These are phyloP conservation scores for Candida palmyrensis DNA, from an alignment of 805 yeast genomes.

Conservation along the genomic window DNA sequence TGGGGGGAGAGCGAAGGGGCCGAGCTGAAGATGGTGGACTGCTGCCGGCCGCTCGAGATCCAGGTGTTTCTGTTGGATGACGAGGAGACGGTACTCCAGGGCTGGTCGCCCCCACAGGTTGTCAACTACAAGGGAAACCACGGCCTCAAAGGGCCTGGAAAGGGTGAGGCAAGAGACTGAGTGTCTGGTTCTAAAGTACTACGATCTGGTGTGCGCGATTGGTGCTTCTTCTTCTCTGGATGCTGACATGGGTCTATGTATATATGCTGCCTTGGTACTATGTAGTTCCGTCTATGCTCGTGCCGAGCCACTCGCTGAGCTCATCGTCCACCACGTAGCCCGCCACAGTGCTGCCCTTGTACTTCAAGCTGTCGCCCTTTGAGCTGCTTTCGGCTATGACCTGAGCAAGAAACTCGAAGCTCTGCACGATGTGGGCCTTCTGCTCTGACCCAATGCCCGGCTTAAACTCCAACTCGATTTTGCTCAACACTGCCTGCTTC, in stretches of 20 bases:
- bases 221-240: neutral
- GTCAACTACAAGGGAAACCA: constrained; percentile 54
- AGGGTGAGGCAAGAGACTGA: too few relatives aligned
- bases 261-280: too few relatives aligned
- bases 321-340: constrained; percentile 41
- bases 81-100: constrained; percentile 32
- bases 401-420: constrained; percentile 30
- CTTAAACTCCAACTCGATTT: constrained; percentile 12
- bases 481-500: constrained; percentile 29
- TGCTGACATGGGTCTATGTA: neutral
- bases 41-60: constrained; percentile 59
- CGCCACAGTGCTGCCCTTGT: constrained; percentile 39
- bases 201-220: too few relatives aligned
- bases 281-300: constrained; percentile 39
- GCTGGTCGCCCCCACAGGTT: constrained; percentile 49
- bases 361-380: constrained; percentile 16
- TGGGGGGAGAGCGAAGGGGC: constrained; percentile 58
- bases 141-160: constrained; percentile 31
- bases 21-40: constrained; percentile 49
- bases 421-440: constrained; percentile 11
- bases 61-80: constrained; percentile 56
- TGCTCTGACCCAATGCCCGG: constrained; percentile 6
- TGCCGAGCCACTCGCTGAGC: constrained; percentile 42
- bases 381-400: constrained; percentile 19
- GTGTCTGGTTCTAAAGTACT: constrained; percentile 2